These are phyloP conservation scores for Saccharomyces mikatae DNA, from an alignment of 805 yeast species.

Conservation along the genomic window DNA sequence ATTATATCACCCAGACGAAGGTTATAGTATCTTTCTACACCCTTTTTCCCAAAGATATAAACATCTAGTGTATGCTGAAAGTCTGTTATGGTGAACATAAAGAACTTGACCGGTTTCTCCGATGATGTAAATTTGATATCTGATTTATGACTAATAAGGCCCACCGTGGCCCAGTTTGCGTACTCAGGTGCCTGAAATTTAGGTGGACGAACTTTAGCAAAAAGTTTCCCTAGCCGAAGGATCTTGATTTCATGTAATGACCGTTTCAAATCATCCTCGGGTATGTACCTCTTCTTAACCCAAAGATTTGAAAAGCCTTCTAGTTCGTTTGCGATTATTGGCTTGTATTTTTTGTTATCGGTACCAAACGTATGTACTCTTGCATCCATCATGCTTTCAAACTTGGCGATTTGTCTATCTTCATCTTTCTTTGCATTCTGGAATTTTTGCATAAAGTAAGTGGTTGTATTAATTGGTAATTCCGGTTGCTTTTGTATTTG, in stretches of 20 bases:
- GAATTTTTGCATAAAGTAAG: constrained; percentile 31
- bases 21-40: constrained; percentile 67
- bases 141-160: constrained; percentile 53
- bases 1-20: constrained; percentile 66
- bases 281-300: constrained; percentile 41
- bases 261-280: constrained; percentile 27
- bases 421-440: constrained; percentile 22
- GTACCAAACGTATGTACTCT: constrained; percentile 36
- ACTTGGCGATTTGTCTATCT: constrained; percentile 12
- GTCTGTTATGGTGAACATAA: constrained; percentile 59
- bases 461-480: constrained; percentile 11
- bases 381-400: constrained; percentile 25
- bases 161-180: constrained; percentile 75
- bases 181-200: constrained; percentile 59
- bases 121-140: constrained; percentile 40
- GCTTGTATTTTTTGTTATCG: constrained; percentile 18
- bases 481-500: not conserved
- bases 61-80: constrained; percentile 53
- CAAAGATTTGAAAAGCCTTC: constrained; percentile 41
- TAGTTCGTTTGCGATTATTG: constrained; percentile 33
- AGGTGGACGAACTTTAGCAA: constrained; percentile 64
- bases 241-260: constrained; percentile 44
- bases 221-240: constrained; percentile 48
- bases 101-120: constrained; percentile 42
- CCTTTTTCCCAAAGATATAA: constrained; percentile 51